phyloP scores from a whole-genome alignment of 257 asterid species.

The Fraxinus anomala region DNA sequence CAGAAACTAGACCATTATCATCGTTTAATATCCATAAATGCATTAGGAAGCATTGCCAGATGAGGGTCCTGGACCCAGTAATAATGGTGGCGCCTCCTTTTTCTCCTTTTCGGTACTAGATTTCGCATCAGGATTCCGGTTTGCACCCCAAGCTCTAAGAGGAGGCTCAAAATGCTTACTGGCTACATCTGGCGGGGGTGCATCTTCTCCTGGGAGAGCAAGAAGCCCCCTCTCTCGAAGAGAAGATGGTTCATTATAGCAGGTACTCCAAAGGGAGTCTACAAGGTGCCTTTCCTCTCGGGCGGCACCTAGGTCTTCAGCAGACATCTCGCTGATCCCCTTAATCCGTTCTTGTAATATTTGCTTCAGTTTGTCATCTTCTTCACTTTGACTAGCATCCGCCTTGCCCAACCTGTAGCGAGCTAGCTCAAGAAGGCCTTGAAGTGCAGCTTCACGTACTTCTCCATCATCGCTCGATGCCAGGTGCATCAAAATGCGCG shows the following conservation, averaged over 20 bases:
- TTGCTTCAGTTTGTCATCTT: constrained; percentile 67
- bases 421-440: constrained; percentile 70
- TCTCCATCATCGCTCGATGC: constrained; percentile 73
- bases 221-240: constrained; percentile 80
- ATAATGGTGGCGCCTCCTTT: constrained; percentile 56
- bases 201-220: constrained; percentile 78
- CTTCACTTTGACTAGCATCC: constrained; percentile 33
- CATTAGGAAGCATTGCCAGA: constrained; percentile 14
- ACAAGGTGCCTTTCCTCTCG: constrained; percentile 78
- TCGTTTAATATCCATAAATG: not conserved
- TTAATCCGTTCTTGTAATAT: constrained; percentile 62
- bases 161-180: constrained; percentile 78
- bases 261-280: constrained; percentile 76
- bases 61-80: constrained; percentile 59
- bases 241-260: constrained; percentile 67
- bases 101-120: constrained; percentile 24
- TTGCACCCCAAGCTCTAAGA: constrained; percentile 79
- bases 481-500: constrained; percentile 72
- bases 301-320: constrained; percentile 79
- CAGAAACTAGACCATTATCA: not conserved
- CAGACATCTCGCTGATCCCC: constrained; percentile 63
- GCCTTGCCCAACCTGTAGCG: constrained; percentile 36
- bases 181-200: constrained; percentile 83
- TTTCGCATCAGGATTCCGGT: constrained; percentile 43
- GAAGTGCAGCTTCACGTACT: constrained; percentile 85